Conservation (phyloP, 495 filamentous ascomycete species). For the Penicillium bialowiezense region DNA sequence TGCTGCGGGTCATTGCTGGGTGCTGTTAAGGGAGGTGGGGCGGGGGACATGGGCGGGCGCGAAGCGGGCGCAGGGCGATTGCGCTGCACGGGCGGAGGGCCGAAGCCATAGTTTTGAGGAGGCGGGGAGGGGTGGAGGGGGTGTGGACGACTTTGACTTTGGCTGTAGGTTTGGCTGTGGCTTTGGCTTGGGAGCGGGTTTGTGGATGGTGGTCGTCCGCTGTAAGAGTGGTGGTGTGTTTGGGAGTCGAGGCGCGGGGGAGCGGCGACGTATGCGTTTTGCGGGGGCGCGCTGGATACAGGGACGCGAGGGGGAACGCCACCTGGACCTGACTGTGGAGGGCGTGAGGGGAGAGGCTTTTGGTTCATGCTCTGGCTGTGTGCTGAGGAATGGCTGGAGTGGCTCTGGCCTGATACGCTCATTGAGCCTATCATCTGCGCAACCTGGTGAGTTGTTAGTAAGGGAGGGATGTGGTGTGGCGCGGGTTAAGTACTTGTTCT, state of each 20-base stretch:
- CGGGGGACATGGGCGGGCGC: conserved; percentile 53
- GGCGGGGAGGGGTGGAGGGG: conserved; percentile 53
- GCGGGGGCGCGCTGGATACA: conserved; percentile 28
- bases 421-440: conserved; percentile 53
- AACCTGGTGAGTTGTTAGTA: conserved; percentile 33
- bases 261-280: conserved; percentile 21
- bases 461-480: conserved; percentile 4
- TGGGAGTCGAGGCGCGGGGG: conserved; percentile 29
- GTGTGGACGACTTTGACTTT: conserved; percentile 21
- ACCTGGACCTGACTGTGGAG: conserved; percentile 20
- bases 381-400: neutral
- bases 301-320: conserved; percentile 30
- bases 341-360: conserved; percentile 29
- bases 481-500: conserved; percentile 63
- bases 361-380: conserved; percentile 11
- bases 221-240: conserved; percentile 30
- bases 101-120: conserved; percentile 58
- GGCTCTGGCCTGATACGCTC: conserved; percentile 20
- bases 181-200: conserved; percentile 16
- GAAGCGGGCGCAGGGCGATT: conserved; percentile 57
- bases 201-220: conserved; percentile 26
- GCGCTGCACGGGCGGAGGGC: conserved; percentile 50
- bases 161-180: conserved; percentile 31
- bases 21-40: conserved; percentile 57
- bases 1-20: conserved; percentile 59